Percentiles rank a stretch among this genome's conserved stretches.
Conservation (phyloP, 257 asterid species). For the Rubia yunnanensis region DNA sequence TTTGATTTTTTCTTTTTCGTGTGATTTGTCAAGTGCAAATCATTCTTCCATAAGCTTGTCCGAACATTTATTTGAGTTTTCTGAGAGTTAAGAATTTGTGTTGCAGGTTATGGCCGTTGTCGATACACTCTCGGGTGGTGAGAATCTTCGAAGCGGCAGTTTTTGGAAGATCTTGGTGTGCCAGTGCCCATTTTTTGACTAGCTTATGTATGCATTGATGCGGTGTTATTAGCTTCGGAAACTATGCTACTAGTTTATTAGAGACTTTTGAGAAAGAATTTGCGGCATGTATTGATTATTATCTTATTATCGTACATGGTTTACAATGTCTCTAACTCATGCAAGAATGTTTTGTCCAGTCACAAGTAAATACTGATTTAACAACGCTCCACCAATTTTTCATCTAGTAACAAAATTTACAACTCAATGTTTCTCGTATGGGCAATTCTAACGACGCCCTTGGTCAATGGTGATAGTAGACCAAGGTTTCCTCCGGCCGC, state of each 20-base stretch:
- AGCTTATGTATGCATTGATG: neutral
- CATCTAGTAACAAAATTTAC: neutral
- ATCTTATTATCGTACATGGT: neutral
- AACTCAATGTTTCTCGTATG: slow-evolving; percentile 16
- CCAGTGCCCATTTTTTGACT: neutral
- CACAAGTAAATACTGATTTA: too few species aligned
- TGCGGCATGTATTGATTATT: neutral
- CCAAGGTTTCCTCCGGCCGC: slow-evolving; percentile 23
- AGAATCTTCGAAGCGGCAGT: neutral
- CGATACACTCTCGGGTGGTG: slow-evolving; percentile 44
- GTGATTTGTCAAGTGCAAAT: neutral
- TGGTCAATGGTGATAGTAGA: slow-evolving; percentile 35
- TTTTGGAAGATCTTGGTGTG: neutral
- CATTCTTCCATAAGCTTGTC: neutral
- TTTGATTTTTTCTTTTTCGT: neutral
- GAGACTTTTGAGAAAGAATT: neutral
- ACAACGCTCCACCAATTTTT: too few species aligned
- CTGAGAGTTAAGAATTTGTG: neutral
- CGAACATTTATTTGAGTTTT: neutral
- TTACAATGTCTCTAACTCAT: too few species aligned
- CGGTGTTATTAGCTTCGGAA: neutral
- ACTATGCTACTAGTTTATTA: neutral
- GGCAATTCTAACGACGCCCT: slow-evolving; percentile 44
- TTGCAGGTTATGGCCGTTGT: slow-evolving; percentile 80
- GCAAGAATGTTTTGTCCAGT: too few species aligned